phyloP scores from a whole-genome alignment of 176 grass and related monocot genomes.

The Rhynchospora tenuis region DNA sequence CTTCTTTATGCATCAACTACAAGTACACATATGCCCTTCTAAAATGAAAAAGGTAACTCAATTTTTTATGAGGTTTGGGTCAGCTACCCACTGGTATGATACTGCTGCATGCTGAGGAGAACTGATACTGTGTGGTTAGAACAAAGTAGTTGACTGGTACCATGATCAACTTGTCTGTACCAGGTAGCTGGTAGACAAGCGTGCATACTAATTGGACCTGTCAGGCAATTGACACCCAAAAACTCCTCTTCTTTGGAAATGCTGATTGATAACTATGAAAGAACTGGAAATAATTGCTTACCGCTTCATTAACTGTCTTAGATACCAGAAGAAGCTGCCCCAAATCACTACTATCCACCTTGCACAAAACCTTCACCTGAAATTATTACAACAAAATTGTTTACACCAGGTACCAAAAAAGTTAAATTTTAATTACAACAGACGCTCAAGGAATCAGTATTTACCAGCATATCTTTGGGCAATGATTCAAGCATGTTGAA shows the following conservation, averaged over 20 bases:
- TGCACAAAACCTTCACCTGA: constrained; percentile 62
- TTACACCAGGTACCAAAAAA: neutral
- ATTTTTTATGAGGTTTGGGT: neutral
- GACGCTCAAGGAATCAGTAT: neutral
- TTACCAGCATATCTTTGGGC: constrained; percentile 79
- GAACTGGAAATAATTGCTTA: constrained; percentile 24
- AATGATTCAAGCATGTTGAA: constrained; percentile 41
- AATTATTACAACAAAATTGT: neutral
- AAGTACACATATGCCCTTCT: neutral
- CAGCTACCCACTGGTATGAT: no score
- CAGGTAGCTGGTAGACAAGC: neutral
- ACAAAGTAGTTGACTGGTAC: neutral
- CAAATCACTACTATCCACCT: constrained; percentile 67
- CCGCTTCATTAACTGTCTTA: constrained; percentile 63
- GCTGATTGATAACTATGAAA: neutral
- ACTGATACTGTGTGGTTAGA: neutral
- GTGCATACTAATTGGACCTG: neutral
- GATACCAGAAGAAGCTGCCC: constrained; percentile 74
- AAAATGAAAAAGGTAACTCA: neutral
- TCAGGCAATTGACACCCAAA: neutral
- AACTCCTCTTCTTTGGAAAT: neutral
- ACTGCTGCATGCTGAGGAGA: neutral
- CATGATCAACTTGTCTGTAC: neutral
- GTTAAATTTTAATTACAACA: neutral
- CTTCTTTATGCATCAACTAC: neutral